Base-by-base conservation (phyloP, 306 rosid species). In the Cucurbita moschata region DNA sequence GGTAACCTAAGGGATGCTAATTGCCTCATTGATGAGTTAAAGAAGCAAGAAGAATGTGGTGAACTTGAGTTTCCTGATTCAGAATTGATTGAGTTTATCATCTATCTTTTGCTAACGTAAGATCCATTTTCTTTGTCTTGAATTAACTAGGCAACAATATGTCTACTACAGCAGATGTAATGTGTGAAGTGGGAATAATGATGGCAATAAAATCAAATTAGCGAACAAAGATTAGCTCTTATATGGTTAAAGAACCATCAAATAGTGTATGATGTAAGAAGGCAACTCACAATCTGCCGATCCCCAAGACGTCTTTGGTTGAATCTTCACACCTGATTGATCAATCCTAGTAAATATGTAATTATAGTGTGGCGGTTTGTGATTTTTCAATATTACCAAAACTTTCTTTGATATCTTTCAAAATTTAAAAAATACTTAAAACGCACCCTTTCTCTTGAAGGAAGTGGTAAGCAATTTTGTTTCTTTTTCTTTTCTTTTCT, bases 1-100 rank as follows among this genome's bases (percentile, higher is more conserved):
- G 96, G 99, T 78, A 91, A 95, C 86, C 83, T 89, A 70, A 89
- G 87, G 81, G 97, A 91, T 82, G 97, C 99, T 54, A 95, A 91
- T 86, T 10, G 16, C 69, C 81, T 95, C 65, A 56, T 91, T 85
- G 91, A 91, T 5, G 99, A 91, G 89, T 75, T 95, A 77, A 87
- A 87, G 87, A 85, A 76, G 72, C 89, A 84, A 81, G 85, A 62
- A 70, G 82, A 81, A 75, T 43, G 88, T 49, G 74, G 78, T 26
- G 76, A 81, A 83, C 83, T 79, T 57, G 87, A 79, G 46, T 62
- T 91, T 80, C 96, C 90, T 49, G 74, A 71, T 76, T 82, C 97
- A 23, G 86, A 95, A 59, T 79, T 95, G 87, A 89, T 82, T 79
- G 96, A 86, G 85, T 88, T 89, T 84, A 80, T 86, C 81, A 77